Percentiles rank a stretch among this genome's conserved stretches.
phyloP scores from a whole-genome alignment of 2,329 filamentous ascomycete species.

The Cladosporium sp. region DNA sequence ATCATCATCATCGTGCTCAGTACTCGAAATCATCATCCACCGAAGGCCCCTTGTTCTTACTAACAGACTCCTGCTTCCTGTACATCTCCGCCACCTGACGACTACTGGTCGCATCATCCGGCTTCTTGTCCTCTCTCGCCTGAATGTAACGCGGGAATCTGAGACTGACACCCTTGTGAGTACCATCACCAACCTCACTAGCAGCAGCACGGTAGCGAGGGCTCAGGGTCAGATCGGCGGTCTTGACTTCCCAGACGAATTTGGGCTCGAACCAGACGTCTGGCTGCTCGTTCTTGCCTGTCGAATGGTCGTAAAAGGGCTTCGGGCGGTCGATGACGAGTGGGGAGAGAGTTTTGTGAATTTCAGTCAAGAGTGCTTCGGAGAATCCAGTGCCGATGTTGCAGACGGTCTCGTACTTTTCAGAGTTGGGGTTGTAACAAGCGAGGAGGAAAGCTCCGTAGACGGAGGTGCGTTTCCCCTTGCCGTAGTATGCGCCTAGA shows the following conservation, averaged over 20 bases:
- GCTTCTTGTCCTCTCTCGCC: constrained; percentile 90
- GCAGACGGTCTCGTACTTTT: constrained; percentile 92
- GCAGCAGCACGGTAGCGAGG: constrained; percentile 91
- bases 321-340: constrained; percentile 87
- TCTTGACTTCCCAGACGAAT: constrained; percentile 97
- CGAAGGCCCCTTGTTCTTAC: constrained; percentile 78
- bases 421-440: constrained; percentile 78
- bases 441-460: constrained; percentile 95
- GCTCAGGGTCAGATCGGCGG: constrained; percentile 88
- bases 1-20: constrained; percentile 47
- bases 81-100: constrained; percentile 96
- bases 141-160: constrained; percentile 93
- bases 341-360: constrained; percentile 72
- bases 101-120: constrained; percentile 81
- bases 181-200: constrained; percentile 65
- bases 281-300: constrained; percentile 85
- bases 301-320: constrained; percentile 88
- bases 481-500: constrained; percentile 88
- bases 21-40: constrained; percentile 99
- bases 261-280: constrained; percentile 98
- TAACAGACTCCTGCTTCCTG: constrained; percentile 84
- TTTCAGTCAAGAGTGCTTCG: constrained; percentile 86
- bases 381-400: constrained; percentile 98
- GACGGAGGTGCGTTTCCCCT: constrained; percentile 90
- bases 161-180: constrained; percentile 76